These are phyloP conservation scores for Paecilomyces formosus DNA, from an alignment of 2,329 filamentous ascomycete genomes.

Conservation along the genomic window DNA sequence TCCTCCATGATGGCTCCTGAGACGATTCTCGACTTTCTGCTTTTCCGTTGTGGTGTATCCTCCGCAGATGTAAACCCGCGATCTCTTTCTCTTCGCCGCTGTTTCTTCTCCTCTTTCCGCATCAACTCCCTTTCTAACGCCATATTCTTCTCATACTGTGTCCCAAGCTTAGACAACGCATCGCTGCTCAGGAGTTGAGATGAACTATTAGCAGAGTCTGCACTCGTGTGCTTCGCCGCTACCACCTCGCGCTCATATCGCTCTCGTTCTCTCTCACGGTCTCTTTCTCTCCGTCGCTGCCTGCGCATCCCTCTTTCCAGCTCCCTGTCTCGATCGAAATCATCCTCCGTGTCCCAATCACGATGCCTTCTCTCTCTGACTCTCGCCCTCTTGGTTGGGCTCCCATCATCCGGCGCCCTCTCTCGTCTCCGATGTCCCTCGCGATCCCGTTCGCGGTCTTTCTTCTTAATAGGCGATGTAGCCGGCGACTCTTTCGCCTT, in stretches of 20 bases:
- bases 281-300: slow-evolving; percentile 15
- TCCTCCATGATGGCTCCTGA: slow-evolving; percentile 65
- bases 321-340: slow-evolving; percentile 15
- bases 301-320: slow-evolving; percentile 13
- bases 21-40: slow-evolving; percentile 55
- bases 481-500: slow-evolving; percentile 30
- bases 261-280: slow-evolving; percentile 4
- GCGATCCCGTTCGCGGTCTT: slow-evolving; percentile 24
- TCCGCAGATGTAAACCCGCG: slow-evolving; percentile 5
- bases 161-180: slow-evolving; percentile 60
- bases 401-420: slow-evolving; percentile 21
- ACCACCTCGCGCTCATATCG: slow-evolving; percentile 9
- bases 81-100: slow-evolving; percentile 8
- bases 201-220: slow-evolving; percentile 35
- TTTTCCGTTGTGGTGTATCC: slow-evolving; percentile 23
- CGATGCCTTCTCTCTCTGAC: slow-evolving; percentile 13
- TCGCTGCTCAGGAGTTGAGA: slow-evolving; percentile 42
- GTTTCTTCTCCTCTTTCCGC: slow-evolving; percentile 8
- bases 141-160: slow-evolving; percentile 49
- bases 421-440: slow-evolving; percentile 22
- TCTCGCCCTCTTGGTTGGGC: slow-evolving; percentile 10
- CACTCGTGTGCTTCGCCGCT: slow-evolving; percentile 22
- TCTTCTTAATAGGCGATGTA: slow-evolving; percentile 27
- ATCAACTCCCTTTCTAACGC: slow-evolving; percentile 10
- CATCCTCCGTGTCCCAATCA: slow-evolving; percentile 4